A percentile compares a stretch with the other conserved stretches of the same genome.
Evolutionary conservation across 306 rosid species (phyloP).

Genomic region (Rosa persica): DNA sequence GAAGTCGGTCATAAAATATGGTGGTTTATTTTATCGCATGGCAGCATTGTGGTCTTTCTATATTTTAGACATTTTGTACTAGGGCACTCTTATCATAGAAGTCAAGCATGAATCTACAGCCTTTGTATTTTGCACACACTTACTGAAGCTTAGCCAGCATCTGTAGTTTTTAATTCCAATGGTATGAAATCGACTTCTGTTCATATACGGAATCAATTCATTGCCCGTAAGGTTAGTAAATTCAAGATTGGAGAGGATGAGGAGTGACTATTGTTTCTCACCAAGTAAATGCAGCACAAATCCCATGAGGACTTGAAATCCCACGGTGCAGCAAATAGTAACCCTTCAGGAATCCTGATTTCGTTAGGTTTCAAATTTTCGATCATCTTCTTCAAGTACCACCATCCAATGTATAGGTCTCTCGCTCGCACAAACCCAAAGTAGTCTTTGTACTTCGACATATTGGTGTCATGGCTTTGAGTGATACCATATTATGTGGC

Average conservation of each 20-base stretch:
- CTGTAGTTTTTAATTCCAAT: not conserved
- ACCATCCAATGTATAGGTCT: not conserved
- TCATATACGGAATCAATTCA: not conserved
- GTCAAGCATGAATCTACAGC: not conserved
- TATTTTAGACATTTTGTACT: not conserved
- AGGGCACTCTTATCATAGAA: not conserved
- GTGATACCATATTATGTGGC: no score
- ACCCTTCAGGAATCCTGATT: no score
- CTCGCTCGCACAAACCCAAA: not conserved
- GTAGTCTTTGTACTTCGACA: not conserved
- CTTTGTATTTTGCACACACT: not conserved
- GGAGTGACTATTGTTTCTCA: not conserved
- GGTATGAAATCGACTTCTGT: no score
- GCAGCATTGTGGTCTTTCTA: not conserved
- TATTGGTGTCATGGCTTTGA: not conserved
- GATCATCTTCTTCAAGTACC: no score
- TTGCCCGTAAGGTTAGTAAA: not conserved
- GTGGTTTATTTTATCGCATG: not conserved
- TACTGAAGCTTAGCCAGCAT: not conserved
- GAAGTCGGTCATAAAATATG: not conserved
- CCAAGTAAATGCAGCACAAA: not conserved
- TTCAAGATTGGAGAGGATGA: not conserved
- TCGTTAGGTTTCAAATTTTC: no score
- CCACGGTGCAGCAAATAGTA: no score
- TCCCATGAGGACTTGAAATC: not conserved